Base-by-base conservation (phyloP, 2,329 filamentous ascomycete genomes). In the Biscogniauxia marginata region DNA sequence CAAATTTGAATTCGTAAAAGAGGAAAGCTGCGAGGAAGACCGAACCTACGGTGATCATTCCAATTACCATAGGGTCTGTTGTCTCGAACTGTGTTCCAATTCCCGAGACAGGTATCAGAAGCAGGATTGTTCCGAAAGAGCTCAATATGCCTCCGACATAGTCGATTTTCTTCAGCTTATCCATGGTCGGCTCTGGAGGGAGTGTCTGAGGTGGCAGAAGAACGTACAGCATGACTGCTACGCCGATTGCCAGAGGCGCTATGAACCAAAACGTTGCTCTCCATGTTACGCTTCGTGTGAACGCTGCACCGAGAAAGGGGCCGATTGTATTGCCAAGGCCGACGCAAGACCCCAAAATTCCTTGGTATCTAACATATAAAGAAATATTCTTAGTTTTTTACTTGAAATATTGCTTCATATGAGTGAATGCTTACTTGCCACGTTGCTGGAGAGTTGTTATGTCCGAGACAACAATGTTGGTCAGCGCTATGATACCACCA, bases 91-190 rank as follows among this genome's bases (percentile, higher is more conserved):
- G 83, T 0, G 78, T 76, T 1, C 81, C 83, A 11, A 66, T 68
- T 48, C 84, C 84, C 2, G 84, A 86, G 11, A 88, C 79, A 0
- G 85, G 85, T 46, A 89, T 84, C 18, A 88, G 74, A 1, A 88
- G 62, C 11, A 87, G 75, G 8, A 88, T 79, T 23, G 86, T 79
- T 0, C 79, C 84, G 6, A 79, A 71, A 0, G 82, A 82, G 3
- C 79, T 81, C 2, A 78, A 75, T 9, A 85, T 55, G 1, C 84
- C 74, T 1, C 85, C 86, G 21, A 73, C 78, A 60, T 80, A 85
- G 66, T 89, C 85, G 53, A 88, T 84, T 46, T 81, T 82, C 49
- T 71, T 72, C 20, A 83, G 63, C 48, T 79, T 82, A 46, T 79
- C 75, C 23, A 19, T 11, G 43, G 75, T 75, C 54, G 77, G 79